Percentiles rank a stretch among this genome's conserved stretches.
phyloP scores from a whole-genome alignment of 495 filamentous ascomycete species.

The Glarea lozoyensis region DNA sequence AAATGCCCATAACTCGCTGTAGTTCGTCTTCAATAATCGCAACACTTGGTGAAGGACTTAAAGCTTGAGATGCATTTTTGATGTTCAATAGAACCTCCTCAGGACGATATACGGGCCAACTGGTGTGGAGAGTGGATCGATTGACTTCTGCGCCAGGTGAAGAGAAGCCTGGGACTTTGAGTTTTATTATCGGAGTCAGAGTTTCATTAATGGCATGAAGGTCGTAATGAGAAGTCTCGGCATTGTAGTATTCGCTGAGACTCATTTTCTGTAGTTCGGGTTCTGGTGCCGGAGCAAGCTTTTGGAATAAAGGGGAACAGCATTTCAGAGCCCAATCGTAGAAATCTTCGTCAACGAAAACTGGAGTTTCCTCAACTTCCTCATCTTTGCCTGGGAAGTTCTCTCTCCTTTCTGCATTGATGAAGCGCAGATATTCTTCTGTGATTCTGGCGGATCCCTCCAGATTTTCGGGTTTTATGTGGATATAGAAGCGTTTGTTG shows the following conservation, averaged over 20 bases:
- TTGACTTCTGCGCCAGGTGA: slow-evolving; percentile 6
- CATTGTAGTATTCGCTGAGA: slow-evolving; percentile 10
- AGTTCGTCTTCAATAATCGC: slow-evolving; percentile 9
- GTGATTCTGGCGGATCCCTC: slow-evolving; percentile 6
- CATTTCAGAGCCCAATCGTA: slow-evolving; percentile 9
- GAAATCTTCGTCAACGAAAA: slow-evolving; percentile 9
- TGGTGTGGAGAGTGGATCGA: slow-evolving; percentile 4
- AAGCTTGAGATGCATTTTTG: slow-evolving; percentile 7
- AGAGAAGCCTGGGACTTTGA: slow-evolving; percentile 2
- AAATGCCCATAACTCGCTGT: slow-evolving; percentile 8
- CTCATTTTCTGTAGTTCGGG: slow-evolving; percentile 6
- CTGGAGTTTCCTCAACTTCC: not conserved
- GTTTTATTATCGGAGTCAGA: slow-evolving; percentile 6
- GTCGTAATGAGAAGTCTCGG: slow-evolving; percentile 9
- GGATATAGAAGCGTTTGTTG: slow-evolving; percentile 15
- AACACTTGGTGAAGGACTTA: slow-evolving; percentile 10
- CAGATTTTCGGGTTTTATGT: slow-evolving; percentile 8
- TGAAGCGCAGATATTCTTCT: slow-evolving; percentile 12
- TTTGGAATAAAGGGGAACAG: slow-evolving; percentile 10
- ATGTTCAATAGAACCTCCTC: slow-evolving; percentile 8
- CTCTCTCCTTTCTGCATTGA: slow-evolving; percentile 12
- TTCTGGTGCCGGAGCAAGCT: slow-evolving; percentile 8
- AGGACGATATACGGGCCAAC: slow-evolving; percentile 9
- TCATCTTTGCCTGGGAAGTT: slow-evolving; percentile 6
- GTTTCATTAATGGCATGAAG: slow-evolving; percentile 10